Conservation (phyloP, 208 protist genomes). For the Herpetomonas muscarum region DNA sequence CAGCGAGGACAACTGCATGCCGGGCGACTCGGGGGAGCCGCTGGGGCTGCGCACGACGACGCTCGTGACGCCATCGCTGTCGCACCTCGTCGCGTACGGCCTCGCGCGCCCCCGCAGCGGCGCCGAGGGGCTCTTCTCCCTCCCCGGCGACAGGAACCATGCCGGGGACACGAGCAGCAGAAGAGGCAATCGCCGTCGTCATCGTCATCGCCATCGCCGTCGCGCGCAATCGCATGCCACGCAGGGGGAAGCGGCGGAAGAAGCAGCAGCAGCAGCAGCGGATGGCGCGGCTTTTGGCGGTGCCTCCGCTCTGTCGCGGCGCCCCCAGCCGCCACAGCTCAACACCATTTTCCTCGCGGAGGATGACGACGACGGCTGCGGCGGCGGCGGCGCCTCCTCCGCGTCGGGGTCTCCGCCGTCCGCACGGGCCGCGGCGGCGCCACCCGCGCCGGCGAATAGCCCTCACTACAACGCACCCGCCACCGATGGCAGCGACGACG, state of each 20-base stretch:
- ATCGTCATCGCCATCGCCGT: constrained; percentile 6
- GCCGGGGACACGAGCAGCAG: not conserved
- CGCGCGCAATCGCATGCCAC: not conserved
- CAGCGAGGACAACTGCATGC: constrained; percentile 25
- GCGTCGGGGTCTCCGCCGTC: constrained; percentile 1
- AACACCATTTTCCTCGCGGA: not conserved
- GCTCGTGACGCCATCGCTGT: constrained; percentile 62
- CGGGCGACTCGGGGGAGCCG: constrained; percentile 12
- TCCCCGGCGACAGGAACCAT: not conserved
- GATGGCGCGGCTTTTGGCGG: not conserved
- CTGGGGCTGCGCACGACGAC: constrained; percentile 18
- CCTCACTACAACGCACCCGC: not conserved
- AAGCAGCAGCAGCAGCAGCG: not conserved
- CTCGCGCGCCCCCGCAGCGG: constrained; percentile 16
- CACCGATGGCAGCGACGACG: not conserved
- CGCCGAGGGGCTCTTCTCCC: constrained; percentile 1
- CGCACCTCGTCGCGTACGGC: constrained; percentile 45
- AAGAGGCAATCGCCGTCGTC: not conserved
- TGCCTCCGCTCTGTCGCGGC: not conserved
- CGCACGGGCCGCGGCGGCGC: not conserved
- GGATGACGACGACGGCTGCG: not conserved
- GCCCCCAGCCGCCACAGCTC: not conserved
- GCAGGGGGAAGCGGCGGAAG: not conserved
- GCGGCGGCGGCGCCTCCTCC: not conserved
- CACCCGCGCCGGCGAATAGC: not conserved